Conservation (phyloP, 208 protist genomes). For the Leishmania major region DNA sequence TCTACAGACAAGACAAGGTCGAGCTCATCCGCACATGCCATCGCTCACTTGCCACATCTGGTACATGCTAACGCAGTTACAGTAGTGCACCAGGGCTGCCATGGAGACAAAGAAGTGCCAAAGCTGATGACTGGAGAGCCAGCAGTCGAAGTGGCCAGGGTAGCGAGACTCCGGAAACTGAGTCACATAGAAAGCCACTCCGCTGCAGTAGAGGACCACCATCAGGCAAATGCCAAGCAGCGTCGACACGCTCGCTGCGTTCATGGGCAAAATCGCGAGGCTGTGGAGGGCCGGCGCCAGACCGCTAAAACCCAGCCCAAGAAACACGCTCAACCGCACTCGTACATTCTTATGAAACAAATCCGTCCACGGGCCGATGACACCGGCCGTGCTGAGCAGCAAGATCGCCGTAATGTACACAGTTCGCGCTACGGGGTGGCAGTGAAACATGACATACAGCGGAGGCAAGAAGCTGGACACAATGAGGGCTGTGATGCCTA, state of each 20-base stretch:
- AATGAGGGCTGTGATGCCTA: constrained; percentile 84
- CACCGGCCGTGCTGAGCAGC: constrained; percentile 59
- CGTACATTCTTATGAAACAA: constrained; percentile 47
- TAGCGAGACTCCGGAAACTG: constrained; percentile 70
- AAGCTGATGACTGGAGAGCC: constrained; percentile 73
- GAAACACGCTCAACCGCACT: constrained; percentile 65
- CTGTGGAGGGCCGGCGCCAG: constrained; percentile 71
- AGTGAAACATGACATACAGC: constrained; percentile 79
- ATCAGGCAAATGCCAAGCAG: constrained; percentile 55
- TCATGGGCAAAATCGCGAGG: constrained; percentile 35
- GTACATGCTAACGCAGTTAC: constrained; percentile 77
- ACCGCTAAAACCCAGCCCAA: constrained; percentile 66
- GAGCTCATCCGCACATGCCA: constrained; percentile 20
- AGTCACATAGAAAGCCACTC: constrained; percentile 79
- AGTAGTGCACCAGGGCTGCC: constrained; percentile 74
- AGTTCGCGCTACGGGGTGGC: constrained; percentile 54
- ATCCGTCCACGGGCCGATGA: constrained; percentile 75
- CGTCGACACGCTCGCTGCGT: constrained; percentile 29
- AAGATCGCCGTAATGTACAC: constrained; percentile 71
- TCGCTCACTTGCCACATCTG: constrained; percentile 46
- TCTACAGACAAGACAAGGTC: background rate
- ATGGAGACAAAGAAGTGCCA: constrained; percentile 82
- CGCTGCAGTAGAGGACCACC: constrained; percentile 69
- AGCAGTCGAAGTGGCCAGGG: constrained; percentile 78
- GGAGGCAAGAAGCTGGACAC: constrained; percentile 85